Base-by-base conservation (phyloP, 192 early-diverging fungal genomes). In the Entophlyctis helioformis region DNA sequence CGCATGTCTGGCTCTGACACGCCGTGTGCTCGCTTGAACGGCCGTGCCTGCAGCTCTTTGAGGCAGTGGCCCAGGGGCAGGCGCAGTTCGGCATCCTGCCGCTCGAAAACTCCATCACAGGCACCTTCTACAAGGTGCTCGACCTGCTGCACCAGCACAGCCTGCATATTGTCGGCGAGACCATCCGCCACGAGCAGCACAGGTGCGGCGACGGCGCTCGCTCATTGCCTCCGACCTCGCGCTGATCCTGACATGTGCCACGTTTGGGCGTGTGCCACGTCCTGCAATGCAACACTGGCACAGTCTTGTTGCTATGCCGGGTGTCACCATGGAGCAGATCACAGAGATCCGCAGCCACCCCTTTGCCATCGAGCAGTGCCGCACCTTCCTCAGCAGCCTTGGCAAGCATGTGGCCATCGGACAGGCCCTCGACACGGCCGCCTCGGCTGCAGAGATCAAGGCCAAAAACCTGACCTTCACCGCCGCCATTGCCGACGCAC, bases 341-440 rank as follows among this genome's bases (percentile, higher is more conserved):
- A 49, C 39, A 20, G 50, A 63, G 41, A 44, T 63, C 18, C 27
- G 44, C 6, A 54, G 51, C 1, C 61, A 63, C 35, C 48, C 61
- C 7, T 63, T 58, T 42, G 61, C 40, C 19, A 46, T 63, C 37
- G 61, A 63, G 29, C 61, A 63, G 31, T 63, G 61, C 20, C 45
- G 61, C 8, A 20, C 34, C n/a, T 63, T 48, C 37, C 50, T 63
- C 15, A 27, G 16, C 34, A 36, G 31, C 1, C 35, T 57, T 3
- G 25, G 12, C 3, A 20, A 3, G 10, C 6, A 11, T 2, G 36
- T 48, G 11, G 39, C 44, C 16, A 29, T 63, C 12, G 33, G 25
- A 11, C 61, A 63, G 32, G 40, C 39, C 12, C 15, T 20, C 15
- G 61, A 63, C 36, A 63, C 61, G 4, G 61, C 61, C 10, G 21